Evolutionary conservation across 495 filamentous ascomycete genomes (phyloP).

Genomic region (Hypoxylon trugodes): DNA sequence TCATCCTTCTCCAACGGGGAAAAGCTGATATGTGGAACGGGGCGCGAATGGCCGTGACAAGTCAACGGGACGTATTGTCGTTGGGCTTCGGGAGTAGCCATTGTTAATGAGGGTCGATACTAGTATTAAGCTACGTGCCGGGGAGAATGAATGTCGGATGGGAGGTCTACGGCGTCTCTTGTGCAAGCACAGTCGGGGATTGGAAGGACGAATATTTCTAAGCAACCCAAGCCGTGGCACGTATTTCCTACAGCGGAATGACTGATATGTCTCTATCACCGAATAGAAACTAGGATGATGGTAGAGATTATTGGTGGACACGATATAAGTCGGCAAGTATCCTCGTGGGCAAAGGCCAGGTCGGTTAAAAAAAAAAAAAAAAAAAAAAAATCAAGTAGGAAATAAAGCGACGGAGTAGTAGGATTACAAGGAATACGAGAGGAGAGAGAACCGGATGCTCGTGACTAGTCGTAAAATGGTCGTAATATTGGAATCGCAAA

Average conservation of each 20-base stretch:
- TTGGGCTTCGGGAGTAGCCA: slow-evolving; percentile 56
- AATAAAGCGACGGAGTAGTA: not conserved
- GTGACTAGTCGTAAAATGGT: slow-evolving; percentile 25
- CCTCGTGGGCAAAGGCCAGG: not conserved
- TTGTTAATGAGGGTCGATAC: slow-evolving; percentile 20
- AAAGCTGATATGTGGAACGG: slow-evolving; percentile 94
- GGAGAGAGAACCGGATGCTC: not conserved
- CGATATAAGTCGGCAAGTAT: not conserved
- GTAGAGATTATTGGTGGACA: no score
- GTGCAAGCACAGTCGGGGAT: no score
- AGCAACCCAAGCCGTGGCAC: no score
- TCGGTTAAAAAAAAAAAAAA: not conserved
- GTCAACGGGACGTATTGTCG: slow-evolving; percentile 82
- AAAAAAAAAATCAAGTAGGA: not conserved
- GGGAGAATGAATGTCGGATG: no score
- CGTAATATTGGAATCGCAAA: slow-evolving; percentile 20
- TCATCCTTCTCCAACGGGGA: slow-evolving; percentile 84
- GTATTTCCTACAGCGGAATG: no score
- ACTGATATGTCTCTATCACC: no score
- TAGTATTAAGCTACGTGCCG: no score
- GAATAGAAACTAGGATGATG: no score
- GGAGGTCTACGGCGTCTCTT: no score
- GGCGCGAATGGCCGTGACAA: slow-evolving; percentile 96
- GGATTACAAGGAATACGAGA: not conserved
- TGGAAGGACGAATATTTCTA: no score